phyloP scores from a whole-genome alignment of 73 alveolate genomes.

The Symbiodinium pilosum region DNA sequence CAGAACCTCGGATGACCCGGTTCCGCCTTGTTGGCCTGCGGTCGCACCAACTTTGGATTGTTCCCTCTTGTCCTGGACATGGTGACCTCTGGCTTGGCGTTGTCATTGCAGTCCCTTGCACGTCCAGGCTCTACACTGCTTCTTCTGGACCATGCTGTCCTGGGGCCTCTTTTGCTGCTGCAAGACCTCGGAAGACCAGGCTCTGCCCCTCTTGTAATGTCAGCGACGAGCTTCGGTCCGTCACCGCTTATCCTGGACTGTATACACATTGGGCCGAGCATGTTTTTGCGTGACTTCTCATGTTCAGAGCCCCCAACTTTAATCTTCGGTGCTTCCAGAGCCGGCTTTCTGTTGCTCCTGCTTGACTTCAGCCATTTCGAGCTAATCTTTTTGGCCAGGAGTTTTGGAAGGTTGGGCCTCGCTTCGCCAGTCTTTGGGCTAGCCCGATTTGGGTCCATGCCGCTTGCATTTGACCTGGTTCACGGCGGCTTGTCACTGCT shows the following conservation, averaged over 20 bases:
- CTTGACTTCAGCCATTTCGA: slow-evolving; percentile 36
- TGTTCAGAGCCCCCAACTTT: background rate
- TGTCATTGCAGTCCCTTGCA: background rate
- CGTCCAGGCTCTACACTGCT: background rate
- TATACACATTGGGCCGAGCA: background rate
- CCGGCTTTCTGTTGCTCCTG: background rate
- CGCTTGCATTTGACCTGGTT: slow-evolving; percentile 4
- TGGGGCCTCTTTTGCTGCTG: background rate
- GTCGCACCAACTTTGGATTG: background rate
- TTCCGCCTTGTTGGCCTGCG: background rate
- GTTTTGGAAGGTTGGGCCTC: slow-evolving; percentile 6
- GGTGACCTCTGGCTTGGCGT: background rate
- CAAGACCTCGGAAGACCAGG: slow-evolving; percentile 15
- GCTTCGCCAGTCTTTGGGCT: background rate
- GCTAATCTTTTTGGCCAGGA: background rate
- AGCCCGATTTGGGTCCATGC: background rate
- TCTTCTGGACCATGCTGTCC: background rate
- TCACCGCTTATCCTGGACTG: background rate
- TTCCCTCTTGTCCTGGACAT: background rate
- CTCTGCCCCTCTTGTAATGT: background rate
- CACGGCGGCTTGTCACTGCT: background rate
- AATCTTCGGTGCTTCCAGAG: background rate
- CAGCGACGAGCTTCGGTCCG: background rate
- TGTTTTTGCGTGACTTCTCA: background rate
- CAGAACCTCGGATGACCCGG: background rate